Evolutionary conservation across 1,139 yeast species (phyloP), one percentile per base, ranked within the genome.

Genomic region (Candida sp.): DNA sequence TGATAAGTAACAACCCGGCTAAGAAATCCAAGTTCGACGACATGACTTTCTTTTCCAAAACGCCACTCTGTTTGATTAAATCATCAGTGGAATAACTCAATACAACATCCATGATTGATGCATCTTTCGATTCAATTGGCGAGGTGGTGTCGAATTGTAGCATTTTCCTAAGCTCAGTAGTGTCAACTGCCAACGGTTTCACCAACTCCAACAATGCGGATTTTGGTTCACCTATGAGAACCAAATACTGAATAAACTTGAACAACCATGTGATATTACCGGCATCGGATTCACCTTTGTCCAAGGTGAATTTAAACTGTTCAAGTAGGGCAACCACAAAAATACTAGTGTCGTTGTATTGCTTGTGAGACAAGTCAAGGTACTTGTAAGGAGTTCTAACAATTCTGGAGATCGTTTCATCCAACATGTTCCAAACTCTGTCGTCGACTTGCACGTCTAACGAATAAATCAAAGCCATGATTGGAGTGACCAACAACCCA

Each of bases 301-400:
- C 53, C 11, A 63, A 51, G 11, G 83, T 79, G 63, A 78, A 89
- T 50, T 80, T 75, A 68, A 87, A 82, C 65, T 93, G 98, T 58
- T 93, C 98, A 46, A 84, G 67, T 4, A 91, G 62, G 0, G 88
- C 84, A 41, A 88, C 79, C 2, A 84, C 63, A 52, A 91, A 84
- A 0, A 96, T 88, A 60, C 96, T 89, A 12, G 86, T 55, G 6
- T 68, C 71, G 11, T 67, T 54, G 46, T 65, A 68, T 11, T 66
- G 65, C 2, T 65, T 59, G 47, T 80, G 81, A 1, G 90, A 77
- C 52, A 76, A 62, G 63, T 93, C 98, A 49, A 90, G 79, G 59
- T 91, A 93, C 63, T 89, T 91, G 69, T 88, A 94, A 0, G 98
- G 98, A 1, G 90, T 71, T 54, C 84, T 79, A 49, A 88, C 77